A percentile compares a stretch with the other conserved stretches of the same genome.
Evolutionary conservation across 2,329 filamentous ascomycete species (phyloP).

Genomic region (Byssochlamys sp.): DNA sequence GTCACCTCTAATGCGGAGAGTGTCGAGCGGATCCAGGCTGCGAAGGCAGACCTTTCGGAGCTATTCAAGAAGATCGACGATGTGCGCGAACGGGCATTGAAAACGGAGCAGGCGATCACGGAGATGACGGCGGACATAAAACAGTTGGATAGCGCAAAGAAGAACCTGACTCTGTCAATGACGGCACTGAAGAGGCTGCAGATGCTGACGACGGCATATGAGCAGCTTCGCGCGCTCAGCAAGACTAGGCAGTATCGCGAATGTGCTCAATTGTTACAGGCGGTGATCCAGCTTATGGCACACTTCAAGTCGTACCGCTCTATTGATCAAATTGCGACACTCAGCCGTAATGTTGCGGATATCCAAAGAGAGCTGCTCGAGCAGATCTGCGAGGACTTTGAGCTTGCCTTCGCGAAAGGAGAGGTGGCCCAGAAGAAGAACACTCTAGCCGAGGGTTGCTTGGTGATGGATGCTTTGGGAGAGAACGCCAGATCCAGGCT

Average conservation of each 20-base stretch:
- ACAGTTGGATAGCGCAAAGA: slow-evolving; percentile 88
- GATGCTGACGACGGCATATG: slow-evolving; percentile 98
- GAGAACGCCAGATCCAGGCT: slow-evolving; percentile 73
- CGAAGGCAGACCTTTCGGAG: slow-evolving; percentile 77
- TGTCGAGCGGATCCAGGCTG: slow-evolving; percentile 80
- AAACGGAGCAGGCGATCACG: slow-evolving; percentile 91
- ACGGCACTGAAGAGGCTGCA: slow-evolving; percentile 92
- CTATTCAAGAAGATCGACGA: slow-evolving; percentile 92
- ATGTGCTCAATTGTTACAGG: slow-evolving; percentile 84
- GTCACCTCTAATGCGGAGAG: slow-evolving; percentile 77
- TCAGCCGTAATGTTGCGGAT: slow-evolving; percentile 86
- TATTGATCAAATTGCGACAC: slow-evolving; percentile 91
- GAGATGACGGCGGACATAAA: slow-evolving; percentile 99
- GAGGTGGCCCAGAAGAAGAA: slow-evolving; percentile 63
- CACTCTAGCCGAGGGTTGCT: slow-evolving; percentile 74
- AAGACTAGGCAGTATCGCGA: slow-evolving; percentile 86
- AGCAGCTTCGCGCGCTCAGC: slow-evolving; percentile 75
- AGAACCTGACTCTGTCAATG: slow-evolving; percentile 93
- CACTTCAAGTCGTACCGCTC: slow-evolving; percentile 97
- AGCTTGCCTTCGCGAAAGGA: slow-evolving; percentile 81
- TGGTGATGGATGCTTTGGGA: slow-evolving; percentile 88
- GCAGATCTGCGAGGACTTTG: slow-evolving; percentile 98
- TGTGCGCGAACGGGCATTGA: slow-evolving; percentile 75
- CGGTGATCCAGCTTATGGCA: slow-evolving; percentile 92
- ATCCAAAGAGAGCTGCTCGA: slow-evolving; percentile 85